These are phyloP conservation scores for Allomyces arbusculus DNA, from an alignment of 192 early-diverging fungal genomes.

Conservation along the genomic window DNA sequence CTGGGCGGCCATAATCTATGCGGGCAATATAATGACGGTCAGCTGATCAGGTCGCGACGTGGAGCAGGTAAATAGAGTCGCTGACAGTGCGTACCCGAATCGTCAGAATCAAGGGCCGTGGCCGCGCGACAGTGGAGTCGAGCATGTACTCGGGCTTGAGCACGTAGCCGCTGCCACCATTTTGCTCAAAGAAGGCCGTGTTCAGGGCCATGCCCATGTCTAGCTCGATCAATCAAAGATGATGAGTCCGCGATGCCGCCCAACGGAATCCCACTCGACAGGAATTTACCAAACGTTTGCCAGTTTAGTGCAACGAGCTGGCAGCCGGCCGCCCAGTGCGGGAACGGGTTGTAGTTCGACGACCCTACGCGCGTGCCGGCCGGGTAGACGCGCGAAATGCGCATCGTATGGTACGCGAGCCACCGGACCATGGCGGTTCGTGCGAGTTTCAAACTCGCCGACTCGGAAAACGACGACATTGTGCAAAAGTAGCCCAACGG, in stretches of 20 bases:
- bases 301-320: constrained; percentile 84
- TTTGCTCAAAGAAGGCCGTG: constrained; percentile 57
- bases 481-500: constrained; percentile 2
- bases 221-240: constrained; percentile 1
- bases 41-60: not conserved
- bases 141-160: constrained; percentile 39
- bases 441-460: constrained; percentile 26
- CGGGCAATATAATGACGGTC: not conserved
- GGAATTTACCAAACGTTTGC: constrained; percentile 44
- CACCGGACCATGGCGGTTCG: constrained; percentile 29
- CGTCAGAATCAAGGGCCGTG: constrained; percentile 9
- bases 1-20: constrained; percentile 43
- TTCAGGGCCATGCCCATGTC: constrained; percentile 65
- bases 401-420: constrained; percentile 29
- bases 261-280: not conserved
- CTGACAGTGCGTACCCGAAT: constrained; percentile 10
- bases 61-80: not conserved
- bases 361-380: constrained; percentile 52
- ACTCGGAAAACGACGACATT: constrained; percentile 58
- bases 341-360: constrained; percentile 65
- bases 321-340: constrained; percentile 56
- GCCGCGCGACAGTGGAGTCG: constrained; percentile 9
- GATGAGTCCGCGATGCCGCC: not conserved
- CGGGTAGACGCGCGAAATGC: constrained; percentile 65
- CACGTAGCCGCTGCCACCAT: constrained; percentile 58